These are phyloP conservation scores for Cyclostephanos tholiformis DNA, from an alignment of 108 stramenopile species.

Conservation along the genomic window DNA sequence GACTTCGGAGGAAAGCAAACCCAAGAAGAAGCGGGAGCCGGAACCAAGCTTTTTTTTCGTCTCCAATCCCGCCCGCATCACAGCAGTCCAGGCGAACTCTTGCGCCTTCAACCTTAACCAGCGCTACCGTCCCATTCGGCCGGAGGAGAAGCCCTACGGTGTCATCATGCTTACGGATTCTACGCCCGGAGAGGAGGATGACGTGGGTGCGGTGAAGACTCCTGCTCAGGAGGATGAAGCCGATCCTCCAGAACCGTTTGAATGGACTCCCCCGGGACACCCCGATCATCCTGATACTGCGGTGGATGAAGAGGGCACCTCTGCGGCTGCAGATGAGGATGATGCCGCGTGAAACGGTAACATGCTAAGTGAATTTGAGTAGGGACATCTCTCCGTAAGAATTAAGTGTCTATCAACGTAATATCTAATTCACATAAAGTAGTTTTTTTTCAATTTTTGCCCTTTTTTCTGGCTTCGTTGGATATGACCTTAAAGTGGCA, in stretches of 20 bases:
- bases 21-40: conserved; percentile 85
- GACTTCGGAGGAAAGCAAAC: conserved; percentile 64
- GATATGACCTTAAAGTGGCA: no score
- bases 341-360: background rate
- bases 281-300: conserved; percentile 31
- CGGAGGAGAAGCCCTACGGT: conserved; percentile 76
- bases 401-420: no score
- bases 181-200: conserved; percentile 85
- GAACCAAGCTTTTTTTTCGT: conserved; percentile 81
- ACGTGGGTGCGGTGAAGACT: conserved; percentile 79
- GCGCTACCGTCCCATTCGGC: conserved; percentile 84
- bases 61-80: conserved; percentile 82
- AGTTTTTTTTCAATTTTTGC: no score
- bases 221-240: conserved; percentile 88
- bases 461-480: no score
- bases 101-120: conserved; percentile 82
- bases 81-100: conserved; percentile 70
- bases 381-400: background rate
- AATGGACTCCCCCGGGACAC: conserved; percentile 78
- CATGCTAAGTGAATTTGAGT: background rate
- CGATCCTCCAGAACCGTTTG: conserved; percentile 86
- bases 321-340: conserved; percentile 10
- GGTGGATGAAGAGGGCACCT: background rate
- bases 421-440: no score
- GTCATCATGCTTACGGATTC: conserved; percentile 88